Evolutionary conservation across 1,139 yeast genomes (phyloP).

Genomic region (Meyerozyma guilliermondii): DNA sequence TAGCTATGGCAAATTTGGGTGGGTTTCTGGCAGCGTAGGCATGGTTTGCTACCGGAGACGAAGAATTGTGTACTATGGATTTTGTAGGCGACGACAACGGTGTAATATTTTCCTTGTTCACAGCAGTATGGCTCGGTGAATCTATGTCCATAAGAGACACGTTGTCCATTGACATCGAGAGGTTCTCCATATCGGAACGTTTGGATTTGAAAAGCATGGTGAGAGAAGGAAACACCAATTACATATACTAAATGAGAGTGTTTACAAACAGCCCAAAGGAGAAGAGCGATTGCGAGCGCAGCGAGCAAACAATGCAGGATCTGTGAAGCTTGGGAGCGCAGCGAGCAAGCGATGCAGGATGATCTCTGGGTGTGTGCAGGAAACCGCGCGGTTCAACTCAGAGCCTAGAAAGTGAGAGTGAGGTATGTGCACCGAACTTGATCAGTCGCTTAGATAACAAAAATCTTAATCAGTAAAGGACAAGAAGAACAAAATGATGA

Average conservation of each 20-base stretch:
- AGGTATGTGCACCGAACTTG: too few species aligned
- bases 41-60: constrained; percentile 5
- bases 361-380: too few species aligned
- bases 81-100: constrained; percentile 42
- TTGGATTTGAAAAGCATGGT: constrained; percentile 3
- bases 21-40: constrained; percentile 3
- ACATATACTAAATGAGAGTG: not conserved
- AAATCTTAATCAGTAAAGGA: too few species aligned
- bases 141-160: constrained; percentile 44
- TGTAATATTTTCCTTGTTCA: constrained; percentile 44
- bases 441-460: too few species aligned
- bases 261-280: constrained; percentile 1
- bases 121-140: constrained; percentile 12
- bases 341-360: not conserved
- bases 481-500: too few species aligned
- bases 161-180: constrained; percentile 44
- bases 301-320: too few species aligned
- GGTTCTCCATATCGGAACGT: constrained; percentile 24
- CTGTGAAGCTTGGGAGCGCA: too few species aligned
- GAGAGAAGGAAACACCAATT: not conserved
- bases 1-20: constrained; percentile 26
- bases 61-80: constrained; percentile 31
- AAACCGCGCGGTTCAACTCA: too few species aligned
- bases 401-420: too few species aligned
- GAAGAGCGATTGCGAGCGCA: not conserved